Evolutionary conservation across 768 basidiomycete genomes (phyloP).

Genomic region (Lactarius pseudohatsudake): DNA sequence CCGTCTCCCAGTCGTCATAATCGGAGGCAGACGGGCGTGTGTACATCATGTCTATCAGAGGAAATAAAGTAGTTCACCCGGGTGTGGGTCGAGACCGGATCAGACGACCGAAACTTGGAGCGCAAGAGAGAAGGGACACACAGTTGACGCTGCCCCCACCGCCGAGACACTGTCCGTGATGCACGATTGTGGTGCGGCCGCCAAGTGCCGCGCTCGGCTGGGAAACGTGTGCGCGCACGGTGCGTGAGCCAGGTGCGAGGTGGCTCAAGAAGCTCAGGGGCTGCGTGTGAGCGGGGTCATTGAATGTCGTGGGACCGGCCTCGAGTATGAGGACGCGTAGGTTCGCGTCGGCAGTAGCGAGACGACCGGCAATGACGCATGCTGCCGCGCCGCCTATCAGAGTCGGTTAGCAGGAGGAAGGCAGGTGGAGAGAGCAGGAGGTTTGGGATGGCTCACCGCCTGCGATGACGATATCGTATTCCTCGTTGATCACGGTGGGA

Average conservation of each 20-base stretch:
- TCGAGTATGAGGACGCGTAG: slow-evolving; percentile 62
- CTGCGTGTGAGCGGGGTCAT: slow-evolving; percentile 48
- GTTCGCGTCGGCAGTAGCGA: slow-evolving; percentile 51
- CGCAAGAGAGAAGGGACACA: slow-evolving; percentile 29
- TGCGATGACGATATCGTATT: slow-evolving; percentile 1
- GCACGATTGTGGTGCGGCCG: slow-evolving; percentile 46
- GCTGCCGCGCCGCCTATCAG: slow-evolving; percentile 45
- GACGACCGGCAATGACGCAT: slow-evolving; percentile 55
- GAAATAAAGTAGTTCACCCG: not conserved
- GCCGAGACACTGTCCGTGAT: slow-evolving; percentile 51
- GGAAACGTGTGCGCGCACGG: slow-evolving; percentile 43
- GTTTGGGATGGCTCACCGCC: slow-evolving; percentile 27
- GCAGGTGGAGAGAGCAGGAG: not conserved
- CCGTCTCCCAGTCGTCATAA: slow-evolving; percentile 41
- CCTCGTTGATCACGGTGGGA: too few species aligned
- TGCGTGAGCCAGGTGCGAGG: slow-evolving; percentile 39
- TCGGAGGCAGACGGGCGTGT: slow-evolving; percentile 60
- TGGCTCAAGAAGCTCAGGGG: slow-evolving; percentile 52
- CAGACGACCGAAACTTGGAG: not conserved
- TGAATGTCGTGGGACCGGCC: slow-evolving; percentile 51
- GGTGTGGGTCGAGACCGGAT: not conserved
- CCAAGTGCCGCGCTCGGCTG: slow-evolving; percentile 44
- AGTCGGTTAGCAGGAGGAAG: not conserved
- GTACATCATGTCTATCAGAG: slow-evolving; percentile 45
- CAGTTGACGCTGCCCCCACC: slow-evolving; percentile 65